A percentile compares a stretch with the other conserved stretches of the same genome.
Conservation (phyloP, 2,329 filamentous ascomycete species). For the Diaporthe caulivora region DNA sequence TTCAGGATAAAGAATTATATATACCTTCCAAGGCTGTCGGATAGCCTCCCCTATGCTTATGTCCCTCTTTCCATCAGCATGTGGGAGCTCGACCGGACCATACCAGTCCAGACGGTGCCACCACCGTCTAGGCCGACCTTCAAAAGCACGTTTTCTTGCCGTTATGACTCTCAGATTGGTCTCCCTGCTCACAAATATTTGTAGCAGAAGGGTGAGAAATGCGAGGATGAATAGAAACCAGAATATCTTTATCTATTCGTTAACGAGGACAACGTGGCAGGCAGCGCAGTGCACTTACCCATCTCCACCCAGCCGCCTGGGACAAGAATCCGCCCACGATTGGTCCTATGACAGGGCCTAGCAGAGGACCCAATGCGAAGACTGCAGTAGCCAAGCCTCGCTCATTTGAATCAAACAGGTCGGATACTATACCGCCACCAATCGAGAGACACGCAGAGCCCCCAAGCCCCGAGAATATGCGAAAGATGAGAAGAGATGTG, state of each 20-base stretch:
- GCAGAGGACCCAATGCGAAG: conserved; percentile 85
- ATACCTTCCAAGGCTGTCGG: neutral
- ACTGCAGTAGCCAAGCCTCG: conserved; percentile 90
- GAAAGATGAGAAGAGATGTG: conserved; percentile 79
- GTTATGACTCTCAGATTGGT: neutral
- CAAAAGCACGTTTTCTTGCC: conserved; percentile 6
- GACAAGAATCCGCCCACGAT: conserved; percentile 82
- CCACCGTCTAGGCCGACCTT: neutral
- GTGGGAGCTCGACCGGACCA: conserved; percentile 3
- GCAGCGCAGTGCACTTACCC: conserved; percentile 60
- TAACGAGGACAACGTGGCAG: neutral
- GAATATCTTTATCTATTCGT: neutral
- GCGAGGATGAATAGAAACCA: neutral
- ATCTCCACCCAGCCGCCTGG: conserved; percentile 80
- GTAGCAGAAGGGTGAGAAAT: neutral
- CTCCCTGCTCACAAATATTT: conserved; percentile 2
- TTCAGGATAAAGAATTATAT: too few relatives aligned
- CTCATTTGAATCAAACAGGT: conserved; percentile 86
- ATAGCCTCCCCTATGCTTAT: conserved; percentile 6
- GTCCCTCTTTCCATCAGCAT: neutral
- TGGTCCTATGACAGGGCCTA: conserved; percentile 83
- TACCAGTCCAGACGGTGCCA: conserved; percentile 11
- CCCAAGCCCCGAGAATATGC: conserved; percentile 83
- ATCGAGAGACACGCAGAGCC: conserved; percentile 90
- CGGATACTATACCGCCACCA: conserved; percentile 84